Percentiles rank a stretch among this genome's conserved stretches.
These are phyloP conservation scores for Brachypodium distachyon DNA, from an alignment of 202 grass and related monocot genomes.

Conservation along the genomic window DNA sequence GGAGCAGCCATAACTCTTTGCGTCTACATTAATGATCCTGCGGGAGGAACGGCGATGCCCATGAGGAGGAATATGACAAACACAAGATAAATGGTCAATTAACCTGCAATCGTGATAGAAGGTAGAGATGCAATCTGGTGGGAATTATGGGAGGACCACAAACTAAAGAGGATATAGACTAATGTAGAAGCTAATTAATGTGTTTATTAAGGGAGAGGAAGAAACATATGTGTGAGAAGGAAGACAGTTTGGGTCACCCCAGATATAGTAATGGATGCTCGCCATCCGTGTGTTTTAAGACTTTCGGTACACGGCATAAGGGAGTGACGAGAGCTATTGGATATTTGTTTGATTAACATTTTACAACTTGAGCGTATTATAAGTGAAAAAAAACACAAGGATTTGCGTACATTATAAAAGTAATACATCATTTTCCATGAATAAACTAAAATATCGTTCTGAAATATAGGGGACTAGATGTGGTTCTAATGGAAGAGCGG, in stretches of 20 bases:
- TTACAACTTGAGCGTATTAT: neutral
- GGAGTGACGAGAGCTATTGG: neutral
- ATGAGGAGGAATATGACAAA: neutral
- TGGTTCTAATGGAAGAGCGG: no score
- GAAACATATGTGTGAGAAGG: neutral
- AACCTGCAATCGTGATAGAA: neutral
- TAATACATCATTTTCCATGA: neutral
- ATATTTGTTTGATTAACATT: neutral
- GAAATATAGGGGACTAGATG: no score
- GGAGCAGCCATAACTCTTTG: neutral
- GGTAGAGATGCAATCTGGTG: neutral
- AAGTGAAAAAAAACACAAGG: neutral
- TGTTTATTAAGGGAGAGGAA: neutral
- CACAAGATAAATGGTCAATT: neutral
- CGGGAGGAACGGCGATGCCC: neutral
- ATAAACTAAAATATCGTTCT: neutral
- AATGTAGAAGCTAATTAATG: neutral
- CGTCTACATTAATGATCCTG: no score
- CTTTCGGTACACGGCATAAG: neutral
- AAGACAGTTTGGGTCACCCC: neutral
- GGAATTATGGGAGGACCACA: no score
- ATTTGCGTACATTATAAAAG: neutral
- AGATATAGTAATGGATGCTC: neutral
- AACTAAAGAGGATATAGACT: neutral
- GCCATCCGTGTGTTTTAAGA: neutral